These are phyloP conservation scores for Penicillium frequentans DNA, from an alignment of 2,329 filamentous ascomycete species.

Conservation along the genomic window DNA sequence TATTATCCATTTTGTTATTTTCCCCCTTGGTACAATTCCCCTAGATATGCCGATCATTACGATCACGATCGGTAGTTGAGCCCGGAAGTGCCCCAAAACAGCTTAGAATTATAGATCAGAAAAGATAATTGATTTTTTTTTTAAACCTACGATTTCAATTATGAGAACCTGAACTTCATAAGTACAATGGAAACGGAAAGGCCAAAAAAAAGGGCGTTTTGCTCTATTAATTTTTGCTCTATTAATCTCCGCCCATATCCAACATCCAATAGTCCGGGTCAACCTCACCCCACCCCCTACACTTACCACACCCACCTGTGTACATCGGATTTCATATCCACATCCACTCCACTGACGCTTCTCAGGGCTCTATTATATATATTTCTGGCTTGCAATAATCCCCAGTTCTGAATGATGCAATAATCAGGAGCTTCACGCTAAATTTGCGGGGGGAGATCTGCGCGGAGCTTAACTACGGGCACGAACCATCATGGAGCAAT, in stretches of 20 bases:
- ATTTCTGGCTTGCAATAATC: not conserved
- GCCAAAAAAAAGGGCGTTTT: not conserved
- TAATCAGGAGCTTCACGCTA: slow-evolving; percentile 8
- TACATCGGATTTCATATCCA: not conserved
- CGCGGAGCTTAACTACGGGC: slow-evolving; percentile 6
- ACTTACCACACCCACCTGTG: not conserved
- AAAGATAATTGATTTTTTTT: not conserved
- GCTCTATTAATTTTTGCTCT: slow-evolving; percentile 12
- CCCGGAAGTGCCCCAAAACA: not conserved
- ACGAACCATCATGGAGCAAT: slow-evolving; percentile 24
- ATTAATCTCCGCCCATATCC: slow-evolving; percentile 27
- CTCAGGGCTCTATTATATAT: not conserved
- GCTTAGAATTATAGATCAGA: not conserved
- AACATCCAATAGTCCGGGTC: slow-evolving; percentile 13
- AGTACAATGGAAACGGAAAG: not conserved
- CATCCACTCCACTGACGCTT: not conserved
- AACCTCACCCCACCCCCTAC: slow-evolving; percentile 17
- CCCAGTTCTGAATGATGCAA: slow-evolving; percentile 9
- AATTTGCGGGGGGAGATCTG: slow-evolving; percentile 9
- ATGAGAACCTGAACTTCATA: too few relatives aligned
- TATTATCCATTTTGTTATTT: not conserved
- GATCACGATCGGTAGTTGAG: not conserved
- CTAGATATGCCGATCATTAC: not conserved
- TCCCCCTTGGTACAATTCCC: not conserved
- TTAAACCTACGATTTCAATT: too few relatives aligned